These are phyloP conservation scores for Starmerella floris DNA, from an alignment of 805 yeast species.

Conservation along the genomic window DNA sequence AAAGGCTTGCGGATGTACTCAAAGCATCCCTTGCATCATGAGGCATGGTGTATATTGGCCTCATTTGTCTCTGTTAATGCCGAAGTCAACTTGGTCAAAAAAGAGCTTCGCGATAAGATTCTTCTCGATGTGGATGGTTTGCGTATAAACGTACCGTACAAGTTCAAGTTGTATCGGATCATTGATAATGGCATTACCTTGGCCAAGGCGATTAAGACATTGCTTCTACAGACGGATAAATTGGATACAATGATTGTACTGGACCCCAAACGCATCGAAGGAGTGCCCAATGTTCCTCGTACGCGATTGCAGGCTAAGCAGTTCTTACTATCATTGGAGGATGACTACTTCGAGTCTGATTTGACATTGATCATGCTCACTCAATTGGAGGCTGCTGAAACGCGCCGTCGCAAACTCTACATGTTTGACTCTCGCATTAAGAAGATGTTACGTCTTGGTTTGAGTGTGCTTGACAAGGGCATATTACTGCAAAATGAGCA, in stretches of 20 bases:
- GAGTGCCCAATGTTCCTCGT: constrained; percentile 30
- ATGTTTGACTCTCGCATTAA: constrained; percentile 15
- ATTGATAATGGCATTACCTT: constrained; percentile 64
- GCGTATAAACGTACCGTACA: constrained; percentile 45
- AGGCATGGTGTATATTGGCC: constrained; percentile 30
- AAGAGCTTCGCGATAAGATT: constrained; percentile 14
- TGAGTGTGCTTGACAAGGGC: constrained; percentile 1
- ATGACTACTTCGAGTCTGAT: constrained; percentile 79
- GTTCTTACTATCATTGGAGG: constrained; percentile 57
- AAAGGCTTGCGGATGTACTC: constrained; percentile 36
- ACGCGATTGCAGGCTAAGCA: constrained; percentile 43
- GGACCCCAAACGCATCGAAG: constrained; percentile 22
- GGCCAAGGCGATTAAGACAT: constrained; percentile 51
- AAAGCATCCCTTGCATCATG: constrained; percentile 34
- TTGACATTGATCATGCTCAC: constrained; percentile 50
- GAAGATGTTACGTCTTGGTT: constrained; percentile 6
- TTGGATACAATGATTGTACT: constrained; percentile 19
- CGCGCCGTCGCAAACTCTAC: constrained; percentile 9
- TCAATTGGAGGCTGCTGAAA: constrained; percentile 32
- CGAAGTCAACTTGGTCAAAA: constrained; percentile 12
- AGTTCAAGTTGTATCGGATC: constrained; percentile 61
- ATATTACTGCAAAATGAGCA: neutral
- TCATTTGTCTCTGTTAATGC: constrained; percentile 23
- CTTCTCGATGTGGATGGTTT: constrained; percentile 25
- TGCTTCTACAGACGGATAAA: constrained; percentile 25